Evolutionary conservation across 2,329 filamentous ascomycete genomes (phyloP), one percentile per base, ranked within the genome.

Genomic region (Colletotrichum lindemuthianum): DNA sequence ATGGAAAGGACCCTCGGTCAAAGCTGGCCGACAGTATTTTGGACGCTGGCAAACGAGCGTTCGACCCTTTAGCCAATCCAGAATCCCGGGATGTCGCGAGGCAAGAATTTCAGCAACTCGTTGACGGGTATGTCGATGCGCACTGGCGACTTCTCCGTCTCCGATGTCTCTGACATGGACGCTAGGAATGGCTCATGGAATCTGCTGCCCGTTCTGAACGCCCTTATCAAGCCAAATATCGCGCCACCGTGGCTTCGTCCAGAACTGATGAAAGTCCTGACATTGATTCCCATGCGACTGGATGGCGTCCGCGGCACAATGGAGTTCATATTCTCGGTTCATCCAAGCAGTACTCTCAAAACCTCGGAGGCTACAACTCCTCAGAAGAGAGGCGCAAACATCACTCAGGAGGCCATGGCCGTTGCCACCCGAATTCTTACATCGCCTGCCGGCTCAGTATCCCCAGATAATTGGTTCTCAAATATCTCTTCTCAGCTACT

Each of bases 261-360:
- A 15, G 81, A 81, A 45, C 72, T 92, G 2, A 79, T 89, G 69
- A 81, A 81, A 60, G 80, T 84, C 11, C 79, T 92, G 48, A 87
- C 88, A 2, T 72, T 81, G 11, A 71, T 92, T 9, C 90, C 90
- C 1, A 78, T 91, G 33, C 81, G 89, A 4, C 76, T 79, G 2
- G 83, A 87, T 66, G 90, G 90, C 15, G 88, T 92, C 12, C 84
- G 90, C 39, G 84, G 86, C 33, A 90, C 88, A 0, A 80, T 92
- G 66, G 90, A 92, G 71, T 92, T 92, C 71, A 81, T 92, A 40
- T 90, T 91, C 61, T 84, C 89, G 1, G 87, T 91, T 7, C 89
- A 91, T 66, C 86, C 89, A 0, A 82, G 84, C 66, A 81, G 78
- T 68, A 76, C 77, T 7, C 73, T 78, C 60, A 74, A 76, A 69